Evolutionary conservation across 306 rosid genomes (phyloP), one percentile per base, ranked within the genome.

Genomic region (Begonia loranthoides): DNA sequence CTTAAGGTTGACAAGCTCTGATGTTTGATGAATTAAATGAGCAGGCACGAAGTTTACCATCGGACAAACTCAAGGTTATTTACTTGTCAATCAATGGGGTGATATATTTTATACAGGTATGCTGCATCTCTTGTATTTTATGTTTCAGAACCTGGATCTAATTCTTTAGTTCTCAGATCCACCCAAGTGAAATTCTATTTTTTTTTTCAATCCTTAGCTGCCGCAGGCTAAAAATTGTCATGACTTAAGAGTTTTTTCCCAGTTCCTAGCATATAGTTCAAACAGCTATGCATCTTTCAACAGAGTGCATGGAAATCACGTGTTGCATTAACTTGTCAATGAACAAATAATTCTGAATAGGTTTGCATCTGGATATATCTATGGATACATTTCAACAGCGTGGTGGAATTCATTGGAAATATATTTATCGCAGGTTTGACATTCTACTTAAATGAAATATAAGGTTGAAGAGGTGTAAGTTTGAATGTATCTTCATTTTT

Each of bases 11-110:
- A 14, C 21, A 34, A 52, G 19, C 1, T 14, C 45, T 61, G 22
- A 50, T 13, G 14, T 41, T 43, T 41, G 9, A 36, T 19, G 24
- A 40, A 11, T 24, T 24, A 52, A 15, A 40, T 61, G 66, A 51
- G 47, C 84, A 90, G 99, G 99, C 99, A 51, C 83, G 93, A 75
- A 75, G 92, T 74, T 77, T 83, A 66, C 88, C 95, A 2, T 74
- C 86, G 2, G 92, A 82, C 61, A 90, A 86, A 70, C 99, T 86
- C 64, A 74, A 73, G 78, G 66, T 75, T 55, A 62, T 69, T 51
- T 90, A 90, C 57, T 57, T 81, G 56, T 78, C 95, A 44, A 50
- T 86, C 51, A 90, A 90, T 50, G 71, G 65, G 16, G 87, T 60
- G 56, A 58, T 86, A 38, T 90, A 90, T 65, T 47, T 76, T 34